Percentiles rank a stretch among this genome's conserved stretches.
These are phyloP conservation scores for Xylariaceae sp. DNA, from an alignment of 2,329 filamentous ascomycete genomes.

Conservation along the genomic window DNA sequence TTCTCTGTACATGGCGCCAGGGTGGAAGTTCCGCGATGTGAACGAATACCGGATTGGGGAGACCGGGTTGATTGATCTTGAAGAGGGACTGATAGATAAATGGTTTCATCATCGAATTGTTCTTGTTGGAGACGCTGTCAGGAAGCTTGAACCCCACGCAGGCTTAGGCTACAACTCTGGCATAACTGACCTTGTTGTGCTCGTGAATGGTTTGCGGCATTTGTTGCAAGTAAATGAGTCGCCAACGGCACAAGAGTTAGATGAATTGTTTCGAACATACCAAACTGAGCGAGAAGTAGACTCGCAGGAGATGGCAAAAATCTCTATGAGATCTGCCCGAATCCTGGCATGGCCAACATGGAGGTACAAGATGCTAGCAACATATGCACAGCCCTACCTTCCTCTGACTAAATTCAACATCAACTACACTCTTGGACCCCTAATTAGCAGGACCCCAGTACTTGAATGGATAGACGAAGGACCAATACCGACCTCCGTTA, in stretches of 20 bases:
- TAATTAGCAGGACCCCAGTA: neutral
- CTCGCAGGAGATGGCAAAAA: constrained; percentile 24
- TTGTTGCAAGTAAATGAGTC: constrained; percentile 21
- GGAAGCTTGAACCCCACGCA: constrained; percentile 43
- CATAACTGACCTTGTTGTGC: constrained; percentile 35
- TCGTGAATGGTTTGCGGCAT: constrained; percentile 35
- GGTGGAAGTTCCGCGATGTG: constrained; percentile 35
- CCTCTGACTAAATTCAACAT: neutral
- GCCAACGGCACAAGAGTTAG: constrained; percentile 25
- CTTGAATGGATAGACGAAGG: constrained; percentile 1
- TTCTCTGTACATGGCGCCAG: constrained; percentile 35
- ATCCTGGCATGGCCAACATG: constrained; percentile 22
- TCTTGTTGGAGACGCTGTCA: constrained; percentile 43
- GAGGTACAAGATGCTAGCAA: constrained; percentile 29
- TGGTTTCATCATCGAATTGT: constrained; percentile 42
- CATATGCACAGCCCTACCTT: constrained; percentile 12
- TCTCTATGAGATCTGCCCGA: constrained; percentile 25
- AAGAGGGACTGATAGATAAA: constrained; percentile 41
- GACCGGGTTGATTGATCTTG: constrained; percentile 37
- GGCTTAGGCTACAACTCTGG: constrained; percentile 43
- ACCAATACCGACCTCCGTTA: too few relatives aligned
- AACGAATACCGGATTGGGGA: constrained; percentile 25
- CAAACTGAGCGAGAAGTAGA: constrained; percentile 28
- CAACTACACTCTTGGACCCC: neutral
- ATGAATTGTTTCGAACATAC: constrained; percentile 30